Evolutionary conservation across 108 stramenopile species (phyloP), one percentile per base, ranked within the genome.

Genomic region (Stephanodiscus triporus): DNA sequence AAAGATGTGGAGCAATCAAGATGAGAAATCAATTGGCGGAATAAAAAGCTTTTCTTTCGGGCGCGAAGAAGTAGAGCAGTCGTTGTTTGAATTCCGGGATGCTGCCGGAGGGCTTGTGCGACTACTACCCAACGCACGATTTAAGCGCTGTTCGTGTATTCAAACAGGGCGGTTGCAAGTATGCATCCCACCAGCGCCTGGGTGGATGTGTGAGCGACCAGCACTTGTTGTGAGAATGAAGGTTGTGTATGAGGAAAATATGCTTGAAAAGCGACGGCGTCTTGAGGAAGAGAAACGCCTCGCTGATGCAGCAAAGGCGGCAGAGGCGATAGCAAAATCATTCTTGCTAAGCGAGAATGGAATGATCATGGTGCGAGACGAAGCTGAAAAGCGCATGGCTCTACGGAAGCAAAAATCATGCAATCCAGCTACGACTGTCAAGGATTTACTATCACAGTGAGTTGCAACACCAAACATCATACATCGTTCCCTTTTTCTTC

Each of bases 141-240:
- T 83, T 54, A 60, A 72, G n/a, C 54, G 57, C 22, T 83, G 82
- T 47, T 77, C 77, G 13, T 83, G 82, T 59, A 55, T 68, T 16
- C 58, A 83, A 27, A 51, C 69, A 29, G 29, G 67, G 30, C 43
- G 48, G 6, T 42, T 60, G 45, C 50, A 65, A 17, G 70, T 66
- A 4, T 83, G 82, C 27, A 59, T 74, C 8, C 75, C 82, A 29
- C 34, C 76, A 2, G 63, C 72, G 50, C 64, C 19, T 38, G 83
- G 83, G 0, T 84, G 65, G 70, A 80, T 80, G 78, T 84, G 83
- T 73, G 59, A 62, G 23, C 65, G 78, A 53, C 78, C 78, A 36
- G 83, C 79, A 16, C 50, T 84, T 14, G 22, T 76, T 14, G 43
- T 84, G 7, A 38, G 79, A n/a, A 76, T 69, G 70, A 63, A 70